A percentile compares a stretch with the other conserved stretches of the same genome.
Evolutionary conservation across 1,139 yeast species (phyloP).

Genomic region (Zygoascus sp.): DNA sequence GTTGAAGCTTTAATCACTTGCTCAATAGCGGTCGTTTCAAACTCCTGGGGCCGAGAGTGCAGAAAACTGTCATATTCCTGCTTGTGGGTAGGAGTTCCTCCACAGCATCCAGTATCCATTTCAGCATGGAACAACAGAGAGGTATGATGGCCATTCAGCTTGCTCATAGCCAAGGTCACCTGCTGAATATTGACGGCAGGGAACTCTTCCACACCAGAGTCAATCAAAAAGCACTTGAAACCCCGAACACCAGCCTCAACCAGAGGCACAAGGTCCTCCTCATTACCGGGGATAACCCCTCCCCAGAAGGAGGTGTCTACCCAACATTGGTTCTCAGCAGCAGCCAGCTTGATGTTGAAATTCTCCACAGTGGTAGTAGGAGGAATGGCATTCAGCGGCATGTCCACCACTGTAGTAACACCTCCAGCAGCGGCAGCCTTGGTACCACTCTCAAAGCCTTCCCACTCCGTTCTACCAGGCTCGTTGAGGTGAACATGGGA

Average conservation of each 20-base stretch:
- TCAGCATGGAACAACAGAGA: conserved; percentile 92
- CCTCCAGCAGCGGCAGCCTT: conserved; percentile 93
- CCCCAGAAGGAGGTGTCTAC: conserved; percentile 97
- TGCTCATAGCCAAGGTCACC: conserved; percentile 60
- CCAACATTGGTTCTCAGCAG: conserved; percentile 81
- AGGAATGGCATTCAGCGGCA: conserved; percentile 95
- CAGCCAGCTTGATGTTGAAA: conserved; percentile 65
- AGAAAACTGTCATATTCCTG: conserved; percentile 59
- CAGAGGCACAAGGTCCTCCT: conserved; percentile 61
- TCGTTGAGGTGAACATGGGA: conserved; percentile 91
- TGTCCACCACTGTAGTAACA: conserved; percentile 90
- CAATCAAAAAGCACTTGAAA: conserved; percentile 85
- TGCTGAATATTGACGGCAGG: conserved; percentile 68
- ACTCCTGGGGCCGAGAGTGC: conserved; percentile 81
- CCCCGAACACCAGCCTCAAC: conserved; percentile 85
- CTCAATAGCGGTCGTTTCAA: conserved; percentile 78
- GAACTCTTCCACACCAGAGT: conserved; percentile 90
- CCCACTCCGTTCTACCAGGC: conserved; percentile 96
- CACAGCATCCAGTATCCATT: conserved; percentile 47
- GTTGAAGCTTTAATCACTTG: conserved; percentile 59
- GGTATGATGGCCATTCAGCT: conserved; percentile 58
- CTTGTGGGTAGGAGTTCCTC: conserved; percentile 12
- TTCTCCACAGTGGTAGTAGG: conserved; percentile 85
- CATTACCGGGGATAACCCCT: conserved; percentile 77
- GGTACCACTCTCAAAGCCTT: conserved; percentile 90